Evolutionary conservation across 148 eudicot species (phyloP).

Genomic region (Amaranthus palmeri): DNA sequence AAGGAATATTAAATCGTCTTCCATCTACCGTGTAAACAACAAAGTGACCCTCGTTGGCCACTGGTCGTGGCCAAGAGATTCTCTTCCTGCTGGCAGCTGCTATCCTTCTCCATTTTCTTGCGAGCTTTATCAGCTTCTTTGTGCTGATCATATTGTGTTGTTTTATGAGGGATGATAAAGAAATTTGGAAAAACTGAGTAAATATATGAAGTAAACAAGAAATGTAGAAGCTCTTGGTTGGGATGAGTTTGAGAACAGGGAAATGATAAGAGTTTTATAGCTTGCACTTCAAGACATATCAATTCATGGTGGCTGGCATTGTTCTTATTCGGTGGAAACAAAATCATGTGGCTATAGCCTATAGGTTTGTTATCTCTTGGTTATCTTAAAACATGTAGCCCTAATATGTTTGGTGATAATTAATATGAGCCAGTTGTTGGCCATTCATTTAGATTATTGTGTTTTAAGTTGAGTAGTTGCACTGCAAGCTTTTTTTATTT

Average conservation of each 20-base stretch:
- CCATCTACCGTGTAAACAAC: constrained; percentile 21
- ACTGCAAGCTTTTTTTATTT: too few species aligned
- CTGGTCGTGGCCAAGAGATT: constrained; percentile 13
- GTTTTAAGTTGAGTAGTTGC: neutral
- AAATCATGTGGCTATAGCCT: neutral
- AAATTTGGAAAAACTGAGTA: neutral
- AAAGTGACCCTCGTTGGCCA: constrained; percentile 18
- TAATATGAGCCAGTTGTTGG: neutral
- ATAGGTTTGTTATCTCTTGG: neutral
- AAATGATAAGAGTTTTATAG: neutral
- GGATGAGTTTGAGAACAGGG: neutral
- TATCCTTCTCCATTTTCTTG: constrained; percentile 30
- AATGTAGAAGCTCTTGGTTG: too few species aligned
- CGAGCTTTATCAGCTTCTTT: constrained; percentile 40
- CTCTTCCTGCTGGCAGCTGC: constrained; percentile 23
- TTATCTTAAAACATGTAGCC: constrained; percentile 3
- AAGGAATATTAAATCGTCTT: constrained; percentile 19
- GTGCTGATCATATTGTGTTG: constrained; percentile 27
- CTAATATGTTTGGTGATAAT: neutral
- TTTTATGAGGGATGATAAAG: neutral
- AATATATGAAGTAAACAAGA: too few species aligned
- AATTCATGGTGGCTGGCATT: neutral
- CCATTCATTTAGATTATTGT: neutral
- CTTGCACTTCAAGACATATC: neutral
- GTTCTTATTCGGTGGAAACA: neutral